Base-by-base conservation (phyloP, 1,284 basidiomycete genomes). In the Thecaphora frezii region DNA sequence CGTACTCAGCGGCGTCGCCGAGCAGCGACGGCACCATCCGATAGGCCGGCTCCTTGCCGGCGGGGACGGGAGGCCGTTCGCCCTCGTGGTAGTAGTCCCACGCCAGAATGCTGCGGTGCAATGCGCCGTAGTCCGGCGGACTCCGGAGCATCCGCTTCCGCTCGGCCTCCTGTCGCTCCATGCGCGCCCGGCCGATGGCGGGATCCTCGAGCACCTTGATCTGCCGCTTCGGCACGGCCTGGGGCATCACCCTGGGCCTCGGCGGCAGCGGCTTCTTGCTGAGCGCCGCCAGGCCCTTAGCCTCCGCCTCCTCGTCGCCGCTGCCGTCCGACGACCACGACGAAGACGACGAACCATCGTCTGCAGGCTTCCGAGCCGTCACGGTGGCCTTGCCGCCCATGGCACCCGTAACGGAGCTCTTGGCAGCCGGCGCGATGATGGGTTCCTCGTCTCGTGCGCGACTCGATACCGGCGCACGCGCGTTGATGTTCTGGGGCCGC, bases 31-130 rank as follows among this genome's bases (percentile, higher is more conserved):
- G 89, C 4, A 73, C 58, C 25, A 51, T 48, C 30, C 53, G 53
- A 39, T 62, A 66, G 12, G 51, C 46, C 18, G 55, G 54, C 18
- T 58, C 47, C 23, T 57, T 58, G 41, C 59, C 52, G 10, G 88
- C 87, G 28, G 87, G 87, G 44, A 79, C 73, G 10, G 79, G 81
- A 1, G 80, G 77, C 12, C 83, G 80, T 9, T 85, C 81, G 12
- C 87, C 89, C 1, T 80, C 80, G 63, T 89, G 84, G 47, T 88
- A 84, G 58, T 92, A 91, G 77, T 90, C 83, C 94, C 94, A 98
- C 0, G 88, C 86, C 1, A 98, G 81, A 37, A 98, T 83, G n/a
- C 83, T 83, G 38, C 86, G 86, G 78, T 94, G 90, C 21, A 98
- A 85, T 14, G 83, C 83, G 14, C 86, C 86, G 28, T 93, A 83